Evolutionary conservation across 1,139 yeast genomes (phyloP).

Genomic region (Taiozyma sp.): DNA sequence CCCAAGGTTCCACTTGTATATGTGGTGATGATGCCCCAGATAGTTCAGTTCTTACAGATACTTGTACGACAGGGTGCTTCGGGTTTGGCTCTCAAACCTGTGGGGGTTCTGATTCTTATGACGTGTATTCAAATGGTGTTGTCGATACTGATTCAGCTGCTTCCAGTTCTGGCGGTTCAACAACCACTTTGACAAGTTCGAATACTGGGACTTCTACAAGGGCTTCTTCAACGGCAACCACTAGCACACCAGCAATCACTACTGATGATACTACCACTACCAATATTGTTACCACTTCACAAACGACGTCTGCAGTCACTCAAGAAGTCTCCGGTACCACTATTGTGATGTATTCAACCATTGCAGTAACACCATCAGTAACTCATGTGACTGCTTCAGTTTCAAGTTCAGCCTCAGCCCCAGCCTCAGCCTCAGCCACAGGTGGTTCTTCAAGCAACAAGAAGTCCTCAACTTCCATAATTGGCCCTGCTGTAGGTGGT

Average conservation of each 20-base stretch:
- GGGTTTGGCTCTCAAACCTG: conserved; percentile 50
- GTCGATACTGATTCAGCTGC: conserved; percentile 21
- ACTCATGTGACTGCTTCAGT: neutral
- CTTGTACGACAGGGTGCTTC: conserved; percentile 42
- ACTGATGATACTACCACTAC: conserved; percentile 7
- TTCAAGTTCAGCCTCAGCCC: neutral
- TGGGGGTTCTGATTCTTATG: conserved; percentile 47
- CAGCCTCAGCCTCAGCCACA: neutral
- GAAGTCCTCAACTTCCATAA: conserved; percentile 9
- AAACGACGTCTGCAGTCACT: conserved; percentile 13
- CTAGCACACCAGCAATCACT: conserved; percentile 7
- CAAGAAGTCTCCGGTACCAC: conserved; percentile 22
- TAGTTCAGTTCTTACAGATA: conserved; percentile 23
- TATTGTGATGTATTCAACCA: conserved; percentile 20
- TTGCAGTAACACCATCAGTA: conserved; percentile 9
- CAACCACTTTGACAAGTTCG: conserved; percentile 6
- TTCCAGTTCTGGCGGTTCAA: conserved; percentile 10
- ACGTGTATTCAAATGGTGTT: conserved; percentile 31
- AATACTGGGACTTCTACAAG: conserved; percentile 10
- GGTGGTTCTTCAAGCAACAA: neutral
- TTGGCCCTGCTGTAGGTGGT: conserved; percentile 28
- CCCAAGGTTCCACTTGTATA: conserved; percentile 52
- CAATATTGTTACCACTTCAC: conserved; percentile 1
- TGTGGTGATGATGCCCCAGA: conserved; percentile 57
- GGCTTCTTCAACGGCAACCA: conserved; percentile 1